Conservation (phyloP, 345 rosid species). For the Nephelium lappaceum region DNA sequence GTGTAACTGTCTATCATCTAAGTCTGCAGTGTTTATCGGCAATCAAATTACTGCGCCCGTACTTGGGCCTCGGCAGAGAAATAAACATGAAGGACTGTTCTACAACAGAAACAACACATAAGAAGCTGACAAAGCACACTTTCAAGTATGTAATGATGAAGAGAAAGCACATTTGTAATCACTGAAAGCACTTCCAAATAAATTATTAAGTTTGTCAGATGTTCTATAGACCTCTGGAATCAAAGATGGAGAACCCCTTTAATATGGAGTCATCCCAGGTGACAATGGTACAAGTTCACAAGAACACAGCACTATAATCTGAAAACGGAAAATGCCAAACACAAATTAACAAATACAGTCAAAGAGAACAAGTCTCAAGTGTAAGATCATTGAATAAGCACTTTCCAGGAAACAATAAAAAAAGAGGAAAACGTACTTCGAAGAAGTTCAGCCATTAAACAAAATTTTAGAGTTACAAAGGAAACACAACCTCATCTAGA, state of each 20-base stretch:
- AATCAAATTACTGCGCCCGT: not conserved
- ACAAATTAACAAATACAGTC: not conserved
- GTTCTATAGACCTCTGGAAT: not conserved
- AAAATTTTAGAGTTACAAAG: conserved; percentile 1
- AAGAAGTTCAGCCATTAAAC: not conserved
- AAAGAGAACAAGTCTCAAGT: not conserved
- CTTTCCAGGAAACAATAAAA: not conserved
- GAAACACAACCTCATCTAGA: not conserved
- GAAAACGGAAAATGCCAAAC: not conserved
- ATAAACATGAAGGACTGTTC: not conserved
- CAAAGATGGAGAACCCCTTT: too few relatives aligned
- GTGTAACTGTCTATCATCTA: not conserved
- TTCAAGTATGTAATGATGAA: not conserved
- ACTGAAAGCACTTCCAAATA: not conserved
- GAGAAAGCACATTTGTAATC: not conserved
- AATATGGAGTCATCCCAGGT: too few relatives aligned
- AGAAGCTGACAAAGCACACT: not conserved
- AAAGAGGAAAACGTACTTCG: not conserved
- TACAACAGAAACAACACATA: not conserved
- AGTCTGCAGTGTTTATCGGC: not conserved
- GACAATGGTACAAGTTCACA: not conserved
- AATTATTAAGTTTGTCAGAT: not conserved
- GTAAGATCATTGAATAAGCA: not conserved
- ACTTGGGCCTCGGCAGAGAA: not conserved
- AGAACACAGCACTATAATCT: not conserved